Base-by-base conservation (phyloP, 148 eudicot genomes). In the Spergularia bocconei region DNA sequence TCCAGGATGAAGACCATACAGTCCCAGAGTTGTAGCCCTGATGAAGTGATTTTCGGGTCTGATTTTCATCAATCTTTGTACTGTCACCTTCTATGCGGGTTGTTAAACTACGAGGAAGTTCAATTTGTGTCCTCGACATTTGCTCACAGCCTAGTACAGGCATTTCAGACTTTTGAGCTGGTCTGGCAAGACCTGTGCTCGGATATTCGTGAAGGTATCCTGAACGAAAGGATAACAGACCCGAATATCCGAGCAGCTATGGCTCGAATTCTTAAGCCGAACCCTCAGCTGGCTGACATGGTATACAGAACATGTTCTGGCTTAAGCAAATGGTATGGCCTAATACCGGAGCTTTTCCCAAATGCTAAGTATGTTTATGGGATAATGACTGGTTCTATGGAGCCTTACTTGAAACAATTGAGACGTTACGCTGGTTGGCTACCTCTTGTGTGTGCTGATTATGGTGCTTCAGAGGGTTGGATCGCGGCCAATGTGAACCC, bases 381-480 rank as follows among this genome's bases (percentile, higher is more conserved):
- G 80, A 91, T 96, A 54, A 82, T 96, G 93, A 96, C 99, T 0
- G 99, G 99, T 10, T 91, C 99, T 0, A 96, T 96, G 99, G 97
- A 96, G 80, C 99, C 90, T 23, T 96, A 96, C 61, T 68, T 88
- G 84, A 89, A 83, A 51, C 94, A 92, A 59, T 64, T 96, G 70
- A 91, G 97, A 85, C 88, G 87, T 48, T 96, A 85, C 83, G 91
- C 98, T 4, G 98, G 96, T 17, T 79, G 81, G 63, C 50, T 96
- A 17, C 94, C 99, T 10, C 76, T 92, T 69, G 75, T 92, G 2
- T 89, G 98, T 76, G 92, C 87, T 8, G 98, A 96, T 79, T 96
- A 96, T 64, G 99, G 99, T 44, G 70, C 98, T 33, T 92, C 98
- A 0, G 99, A 96, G 63, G 99, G 99, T 12, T 92, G 98, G 99